Conservation (phyloP, 345 rosid species). For the Hypericum perforatum region DNA sequence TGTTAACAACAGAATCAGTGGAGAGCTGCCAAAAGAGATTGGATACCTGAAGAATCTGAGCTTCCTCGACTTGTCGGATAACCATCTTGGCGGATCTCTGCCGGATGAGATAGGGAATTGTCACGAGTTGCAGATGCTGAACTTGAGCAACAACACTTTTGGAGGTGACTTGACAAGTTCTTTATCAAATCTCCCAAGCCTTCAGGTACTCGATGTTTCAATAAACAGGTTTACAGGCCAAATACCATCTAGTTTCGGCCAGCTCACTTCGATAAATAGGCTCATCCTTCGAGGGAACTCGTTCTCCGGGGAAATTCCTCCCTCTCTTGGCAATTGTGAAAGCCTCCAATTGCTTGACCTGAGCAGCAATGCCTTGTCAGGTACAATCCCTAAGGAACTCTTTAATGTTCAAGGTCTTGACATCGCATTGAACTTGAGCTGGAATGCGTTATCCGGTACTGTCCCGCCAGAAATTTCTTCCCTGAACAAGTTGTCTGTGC, state of each 20-base stretch:
- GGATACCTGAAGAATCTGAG: slow-evolving; percentile 54
- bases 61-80: slow-evolving; percentile 70
- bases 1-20: no score
- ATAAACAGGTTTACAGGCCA: slow-evolving; percentile 43
- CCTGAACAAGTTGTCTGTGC: slow-evolving; percentile 66
- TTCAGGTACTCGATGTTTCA: slow-evolving; percentile 75
- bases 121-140: slow-evolving; percentile 64
- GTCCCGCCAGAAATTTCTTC: slow-evolving; percentile 63
- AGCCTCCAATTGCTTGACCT: slow-evolving; percentile 88
- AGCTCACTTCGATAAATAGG: slow-evolving; percentile 56
- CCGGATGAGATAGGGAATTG: slow-evolving; percentile 74
- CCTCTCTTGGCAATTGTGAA: slow-evolving; percentile 58
- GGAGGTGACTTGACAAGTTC: slow-evolving; percentile 55
- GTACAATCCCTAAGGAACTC: slow-evolving; percentile 58
- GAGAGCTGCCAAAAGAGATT: slow-evolving; percentile 21
- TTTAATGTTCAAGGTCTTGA: slow-evolving; percentile 69
- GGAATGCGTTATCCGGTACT: slow-evolving; percentile 63
- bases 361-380: slow-evolving; percentile 60
- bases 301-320: slow-evolving; percentile 65
- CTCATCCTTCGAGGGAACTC: slow-evolving; percentile 52
- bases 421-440: slow-evolving; percentile 80
- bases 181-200: slow-evolving; percentile 49
- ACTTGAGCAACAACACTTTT: slow-evolving; percentile 65
- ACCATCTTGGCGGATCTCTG: slow-evolving; percentile 51
- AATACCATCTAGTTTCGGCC: slow-evolving; percentile 67